Percentiles rank a stretch among this genome's conserved stretches.
Conservation (phyloP, 2,329 filamentous ascomycete genomes). For the Colletotrichum agaves region DNA sequence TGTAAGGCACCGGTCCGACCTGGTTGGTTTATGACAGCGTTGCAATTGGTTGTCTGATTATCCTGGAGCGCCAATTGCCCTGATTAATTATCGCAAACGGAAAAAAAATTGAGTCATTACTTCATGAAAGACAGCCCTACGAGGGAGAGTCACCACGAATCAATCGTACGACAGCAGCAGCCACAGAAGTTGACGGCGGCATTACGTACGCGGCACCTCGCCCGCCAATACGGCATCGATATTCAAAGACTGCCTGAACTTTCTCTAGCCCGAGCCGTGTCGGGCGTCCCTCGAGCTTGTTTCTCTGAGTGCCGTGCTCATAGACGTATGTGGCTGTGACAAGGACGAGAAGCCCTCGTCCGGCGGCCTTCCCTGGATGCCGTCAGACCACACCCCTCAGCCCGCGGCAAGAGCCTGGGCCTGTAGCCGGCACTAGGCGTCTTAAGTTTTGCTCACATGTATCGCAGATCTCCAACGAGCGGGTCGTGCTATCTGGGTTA, state of each 20-base stretch:
- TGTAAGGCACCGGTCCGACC: constrained; percentile 13
- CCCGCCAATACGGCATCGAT: no score
- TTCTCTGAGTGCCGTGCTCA: background rate
- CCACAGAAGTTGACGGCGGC: background rate
- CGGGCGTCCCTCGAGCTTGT: background rate
- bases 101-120: background rate
- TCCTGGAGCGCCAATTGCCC: constrained; percentile 17
- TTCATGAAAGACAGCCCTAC: background rate
- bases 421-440: background rate
- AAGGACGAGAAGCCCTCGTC: background rate
- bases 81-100: background rate
- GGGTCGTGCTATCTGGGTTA: constrained; percentile 14
- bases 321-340: background rate
- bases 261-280: background rate
- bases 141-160: background rate
- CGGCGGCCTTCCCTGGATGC: background rate
- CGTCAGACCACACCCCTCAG: background rate
- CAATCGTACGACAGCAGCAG: constrained; percentile 7
- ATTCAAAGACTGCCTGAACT: background rate
- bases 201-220: constrained; percentile 21
- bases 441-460: background rate
- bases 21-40: constrained; percentile 22
- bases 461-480: constrained; percentile 5
- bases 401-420: background rate
- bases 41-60: background rate